These are phyloP conservation scores for Apiospora rasikravindrae DNA, from an alignment of 2,329 filamentous ascomycete genomes.

Conservation along the genomic window DNA sequence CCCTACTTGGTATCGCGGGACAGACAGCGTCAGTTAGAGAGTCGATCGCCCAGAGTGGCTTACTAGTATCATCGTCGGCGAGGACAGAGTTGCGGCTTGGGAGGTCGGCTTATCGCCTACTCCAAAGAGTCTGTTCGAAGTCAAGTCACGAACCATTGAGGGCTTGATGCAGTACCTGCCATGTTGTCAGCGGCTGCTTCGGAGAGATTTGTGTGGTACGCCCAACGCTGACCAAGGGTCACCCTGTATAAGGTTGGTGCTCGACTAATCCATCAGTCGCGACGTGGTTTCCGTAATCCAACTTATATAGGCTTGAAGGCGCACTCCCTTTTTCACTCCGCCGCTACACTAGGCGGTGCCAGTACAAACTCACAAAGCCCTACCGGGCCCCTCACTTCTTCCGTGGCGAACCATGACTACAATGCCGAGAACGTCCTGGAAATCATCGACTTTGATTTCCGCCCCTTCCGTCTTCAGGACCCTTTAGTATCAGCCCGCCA, in stretches of 20 bases:
- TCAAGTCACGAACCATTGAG: conserved; percentile 60
- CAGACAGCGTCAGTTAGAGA: conserved; percentile 48
- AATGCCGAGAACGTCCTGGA: conserved; percentile 56
- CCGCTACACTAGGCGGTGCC: neutral
- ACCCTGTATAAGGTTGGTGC: neutral
- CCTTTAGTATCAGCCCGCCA: conserved; percentile 57
- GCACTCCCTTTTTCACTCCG: conserved; percentile 46
- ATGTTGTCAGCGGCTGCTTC: conserved; percentile 64
- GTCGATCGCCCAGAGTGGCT: conserved; percentile 35
- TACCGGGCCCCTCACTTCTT: too few species aligned
- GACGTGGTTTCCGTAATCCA: neutral
- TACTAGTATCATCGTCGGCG: conserved; percentile 42
- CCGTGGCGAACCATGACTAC: conserved; percentile 26
- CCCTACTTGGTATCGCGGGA: conserved; percentile 51
- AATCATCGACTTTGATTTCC: conserved; percentile 51
- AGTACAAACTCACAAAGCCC: conserved; percentile 32
- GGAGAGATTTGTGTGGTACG: conserved; percentile 48
- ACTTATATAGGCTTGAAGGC: conserved; percentile 50
- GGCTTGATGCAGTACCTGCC: conserved; percentile 63
- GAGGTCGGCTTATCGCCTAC: conserved; percentile 28
- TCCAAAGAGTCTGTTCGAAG: conserved; percentile 51
- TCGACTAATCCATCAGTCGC: neutral
- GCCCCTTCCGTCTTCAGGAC: conserved; percentile 62
- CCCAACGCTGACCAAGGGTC: neutral
- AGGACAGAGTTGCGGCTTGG: conserved; percentile 42